Conservation (phyloP, 1,284 basidiomycete genomes). For the Cyathus olla region DNA sequence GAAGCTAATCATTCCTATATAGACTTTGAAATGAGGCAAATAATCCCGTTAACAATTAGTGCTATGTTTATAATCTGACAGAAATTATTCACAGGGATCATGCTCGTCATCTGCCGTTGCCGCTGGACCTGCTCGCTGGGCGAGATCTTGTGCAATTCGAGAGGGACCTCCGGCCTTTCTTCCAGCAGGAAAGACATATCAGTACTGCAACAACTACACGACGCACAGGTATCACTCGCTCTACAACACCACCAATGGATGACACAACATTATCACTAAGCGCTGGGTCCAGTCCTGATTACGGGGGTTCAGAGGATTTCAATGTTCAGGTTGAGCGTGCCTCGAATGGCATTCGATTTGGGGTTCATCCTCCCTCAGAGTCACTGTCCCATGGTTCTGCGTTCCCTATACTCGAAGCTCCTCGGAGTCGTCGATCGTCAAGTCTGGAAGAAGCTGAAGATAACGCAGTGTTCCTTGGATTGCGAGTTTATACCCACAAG, state of each 20-base stretch:
- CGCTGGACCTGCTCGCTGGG: slow-evolving; percentile 45
- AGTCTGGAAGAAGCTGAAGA: slow-evolving; percentile 10
- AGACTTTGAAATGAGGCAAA: slow-evolving; percentile 45
- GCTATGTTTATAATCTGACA: not conserved
- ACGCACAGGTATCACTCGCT: not conserved
- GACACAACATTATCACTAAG: not conserved
- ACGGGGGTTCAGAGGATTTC: not conserved
- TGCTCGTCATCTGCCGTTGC: slow-evolving; percentile 39
- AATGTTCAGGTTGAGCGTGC: not conserved
- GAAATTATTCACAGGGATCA: slow-evolving; percentile 24
- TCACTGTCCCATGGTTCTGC: not conserved
- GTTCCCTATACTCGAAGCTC: not conserved
- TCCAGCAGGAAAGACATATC: not conserved
- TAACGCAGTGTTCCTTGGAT: slow-evolving; percentile 39
- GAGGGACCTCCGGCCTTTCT: not conserved
- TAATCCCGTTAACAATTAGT: not conserved
- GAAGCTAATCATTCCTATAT: not conserved
- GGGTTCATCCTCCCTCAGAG: not conserved
- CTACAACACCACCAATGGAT: not conserved
- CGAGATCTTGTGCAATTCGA: slow-evolving; percentile 49
- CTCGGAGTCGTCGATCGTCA: not conserved
- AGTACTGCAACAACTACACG: not conserved
- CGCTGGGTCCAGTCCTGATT: not conserved
- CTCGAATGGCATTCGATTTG: not conserved
- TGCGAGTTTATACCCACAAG: slow-evolving; percentile 47